Base-by-base conservation (phyloP, 2,329 filamentous ascomycete species). In the Hymenotorrendiella dingleyae region DNA sequence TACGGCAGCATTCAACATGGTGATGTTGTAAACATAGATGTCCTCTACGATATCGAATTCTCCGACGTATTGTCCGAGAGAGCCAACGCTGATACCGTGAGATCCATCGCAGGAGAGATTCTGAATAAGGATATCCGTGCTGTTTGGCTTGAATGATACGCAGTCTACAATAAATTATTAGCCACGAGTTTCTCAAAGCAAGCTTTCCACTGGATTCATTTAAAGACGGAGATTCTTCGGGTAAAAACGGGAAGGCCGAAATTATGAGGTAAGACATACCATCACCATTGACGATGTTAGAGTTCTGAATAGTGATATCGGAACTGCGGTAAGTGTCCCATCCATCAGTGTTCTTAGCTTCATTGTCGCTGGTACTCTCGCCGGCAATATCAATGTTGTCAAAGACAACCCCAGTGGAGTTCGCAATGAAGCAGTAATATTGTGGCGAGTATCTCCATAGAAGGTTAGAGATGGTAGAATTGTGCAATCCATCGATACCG, bases 131-230 rank as follows among this genome's bases (percentile, higher is more conserved):
- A 86, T 75, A 49, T 84, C 73, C 32, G 80, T 85, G 53, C 73
- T 80, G 60, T 86, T 86, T 14, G 82, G 82, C 62, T 86, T 86
- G 71, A 86, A 86, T 0, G 80, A 80, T 10, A 86, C 78, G 47
- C 83, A 86, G 58, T 87, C 75, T 67, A 19, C 21, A 33, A 10
- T 4, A 14, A 30, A 36, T 54, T 37, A 56, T 44, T 30, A 17
- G 27, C 14, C 22, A n/a, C n/a, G n/a, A n/a, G n/a, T n/a, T n/a
- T n/a, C n/a, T n/a, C n/a, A n/a, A n/a, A n/a, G n/a, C n/a, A n/a
- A n/a, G n/a, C n/a, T n/a, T n/a, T n/a, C n/a, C n/a, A n/a, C n/a
- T n/a, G n/a, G n/a, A n/a, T n/a, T n/a, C n/a, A n/a, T n/a, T n/a
- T n/a, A n/a, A n/a, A n/a, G n/a, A n/a, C n/a, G n/a, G n/a, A n/a